A percentile compares a stretch with the other conserved stretches of the same genome.
These are phyloP conservation scores for Bolboschoenoplectus hybrid DNA, from an alignment of 202 grass and related monocot genomes.

Conservation along the genomic window DNA sequence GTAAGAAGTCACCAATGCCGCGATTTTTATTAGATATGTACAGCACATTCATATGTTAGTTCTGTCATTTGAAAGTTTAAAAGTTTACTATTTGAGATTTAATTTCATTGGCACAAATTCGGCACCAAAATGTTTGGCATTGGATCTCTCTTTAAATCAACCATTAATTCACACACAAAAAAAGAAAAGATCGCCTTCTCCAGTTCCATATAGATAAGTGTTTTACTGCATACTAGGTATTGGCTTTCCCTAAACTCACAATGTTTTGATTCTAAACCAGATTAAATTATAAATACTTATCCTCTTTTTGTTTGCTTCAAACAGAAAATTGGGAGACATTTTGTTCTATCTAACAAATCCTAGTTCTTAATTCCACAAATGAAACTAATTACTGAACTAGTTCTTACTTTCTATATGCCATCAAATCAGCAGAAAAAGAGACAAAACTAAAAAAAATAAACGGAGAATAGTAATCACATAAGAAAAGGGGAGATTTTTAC, in stretches of 20 bases:
- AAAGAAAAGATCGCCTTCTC: not conserved
- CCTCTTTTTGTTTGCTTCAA: not conserved
- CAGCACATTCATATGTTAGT: conserved; percentile 3
- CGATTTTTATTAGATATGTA: not conserved
- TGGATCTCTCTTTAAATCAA: conserved; percentile 13
- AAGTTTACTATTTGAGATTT: not conserved
- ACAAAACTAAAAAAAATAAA: not conserved
- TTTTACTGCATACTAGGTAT: not conserved
- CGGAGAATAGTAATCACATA: not conserved
- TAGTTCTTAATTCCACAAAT: conserved; percentile 7
- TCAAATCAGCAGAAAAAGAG: conserved; percentile 19
- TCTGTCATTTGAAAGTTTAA: not conserved
- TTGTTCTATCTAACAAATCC: conserved; percentile 17
- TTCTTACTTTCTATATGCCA: conserved; percentile 10
- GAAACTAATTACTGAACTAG: not conserved
- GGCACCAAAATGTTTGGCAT: conserved; percentile 10
- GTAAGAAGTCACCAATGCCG: not conserved
- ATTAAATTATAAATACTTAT: not conserved
- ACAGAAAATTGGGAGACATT: not conserved
- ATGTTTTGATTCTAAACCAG: not conserved
- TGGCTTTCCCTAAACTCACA: not conserved
- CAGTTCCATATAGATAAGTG: not conserved
- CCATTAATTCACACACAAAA: not conserved
- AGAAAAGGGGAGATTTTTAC: conserved; percentile 43
- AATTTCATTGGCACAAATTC: not conserved